Evolutionary conservation across 352 stramenopile species (phyloP).

Genomic region (Saprolegnia parasitica): DNA sequence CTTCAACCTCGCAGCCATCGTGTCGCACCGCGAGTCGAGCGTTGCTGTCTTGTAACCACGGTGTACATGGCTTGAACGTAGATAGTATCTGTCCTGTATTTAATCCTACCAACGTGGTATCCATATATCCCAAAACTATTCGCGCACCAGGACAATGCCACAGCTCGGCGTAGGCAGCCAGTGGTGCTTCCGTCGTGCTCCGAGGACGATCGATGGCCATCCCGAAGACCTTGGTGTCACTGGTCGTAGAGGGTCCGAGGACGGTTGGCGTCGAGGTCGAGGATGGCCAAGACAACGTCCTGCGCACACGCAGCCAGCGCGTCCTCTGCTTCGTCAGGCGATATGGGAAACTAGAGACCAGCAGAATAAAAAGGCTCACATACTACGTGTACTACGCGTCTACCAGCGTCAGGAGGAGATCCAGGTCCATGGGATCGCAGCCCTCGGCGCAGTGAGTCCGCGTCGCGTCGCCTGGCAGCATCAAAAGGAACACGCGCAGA

Average conservation of each 20-base stretch:
- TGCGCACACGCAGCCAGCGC: not conserved
- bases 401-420: constrained; percentile 1
- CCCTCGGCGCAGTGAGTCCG: not conserved
- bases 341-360: constrained; percentile 1
- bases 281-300: constrained; percentile 8
- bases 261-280: not conserved
- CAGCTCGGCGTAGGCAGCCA: no score
- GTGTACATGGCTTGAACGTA: not conserved
- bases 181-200: no score
- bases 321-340: not conserved
- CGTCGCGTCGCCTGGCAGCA: not conserved
- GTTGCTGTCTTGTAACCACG: constrained; percentile 23
- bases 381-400: no score
- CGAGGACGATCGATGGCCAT: no score
- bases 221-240: no score
- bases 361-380: no score
- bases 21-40: constrained; percentile 10
- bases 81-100: not conserved
- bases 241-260: no score
- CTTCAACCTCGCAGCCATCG: constrained; percentile 2
- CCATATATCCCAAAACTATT: no score
- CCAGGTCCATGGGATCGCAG: not conserved
- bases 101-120: not conserved
- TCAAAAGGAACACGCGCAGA: not conserved
- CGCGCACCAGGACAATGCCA: no score